Evolutionary conservation across 108 stramenopile species (phyloP).

Genomic region (Fistulifera pelliculosa): DNA sequence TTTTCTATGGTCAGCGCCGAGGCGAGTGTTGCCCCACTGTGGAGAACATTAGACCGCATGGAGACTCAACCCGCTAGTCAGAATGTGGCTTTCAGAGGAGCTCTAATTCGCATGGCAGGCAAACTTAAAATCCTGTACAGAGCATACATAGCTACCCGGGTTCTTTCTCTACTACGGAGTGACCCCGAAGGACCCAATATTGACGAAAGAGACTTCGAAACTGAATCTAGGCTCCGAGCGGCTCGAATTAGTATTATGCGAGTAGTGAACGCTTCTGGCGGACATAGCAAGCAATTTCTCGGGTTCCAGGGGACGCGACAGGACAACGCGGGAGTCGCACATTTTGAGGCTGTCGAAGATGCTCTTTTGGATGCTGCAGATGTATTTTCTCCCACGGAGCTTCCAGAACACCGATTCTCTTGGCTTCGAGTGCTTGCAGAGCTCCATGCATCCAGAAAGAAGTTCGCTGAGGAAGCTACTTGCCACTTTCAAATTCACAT

Average conservation of each 20-base stretch:
- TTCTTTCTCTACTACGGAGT: slow-evolving; percentile 49
- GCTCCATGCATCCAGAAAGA: slow-evolving; percentile 62
- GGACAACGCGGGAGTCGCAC: slow-evolving; percentile 43
- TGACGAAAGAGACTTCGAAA: slow-evolving; percentile 22
- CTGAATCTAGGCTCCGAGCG: slow-evolving; percentile 45
- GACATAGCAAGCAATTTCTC: slow-evolving; percentile 76
- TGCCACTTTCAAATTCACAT: slow-evolving; percentile 74
- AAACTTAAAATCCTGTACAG: slow-evolving; percentile 76
- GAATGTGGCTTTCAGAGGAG: slow-evolving; percentile 78
- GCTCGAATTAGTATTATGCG: slow-evolving; percentile 67
- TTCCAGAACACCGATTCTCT: slow-evolving; percentile 74
- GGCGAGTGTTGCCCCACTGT: slow-evolving; percentile 71
- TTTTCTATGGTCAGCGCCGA: slow-evolving; percentile 75
- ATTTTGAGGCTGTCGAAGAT: slow-evolving; percentile 83
- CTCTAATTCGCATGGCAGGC: slow-evolving; percentile 63
- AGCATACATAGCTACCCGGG: slow-evolving; percentile 84
- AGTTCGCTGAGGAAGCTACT: slow-evolving; percentile 80
- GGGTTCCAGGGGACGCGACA: slow-evolving; percentile 49
- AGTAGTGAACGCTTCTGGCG: slow-evolving; percentile 68
- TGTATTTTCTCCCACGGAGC: slow-evolving; percentile 81
- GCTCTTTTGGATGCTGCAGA: slow-evolving; percentile 76
- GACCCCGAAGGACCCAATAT: slow-evolving; percentile 6
- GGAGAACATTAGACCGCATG: slow-evolving; percentile 79
- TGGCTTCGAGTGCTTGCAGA: slow-evolving; percentile 81
- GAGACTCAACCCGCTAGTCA: slow-evolving; percentile 77